These are phyloP conservation scores for Coniochaeta prunicola DNA, from an alignment of 2,329 filamentous ascomycete species.

Conservation along the genomic window DNA sequence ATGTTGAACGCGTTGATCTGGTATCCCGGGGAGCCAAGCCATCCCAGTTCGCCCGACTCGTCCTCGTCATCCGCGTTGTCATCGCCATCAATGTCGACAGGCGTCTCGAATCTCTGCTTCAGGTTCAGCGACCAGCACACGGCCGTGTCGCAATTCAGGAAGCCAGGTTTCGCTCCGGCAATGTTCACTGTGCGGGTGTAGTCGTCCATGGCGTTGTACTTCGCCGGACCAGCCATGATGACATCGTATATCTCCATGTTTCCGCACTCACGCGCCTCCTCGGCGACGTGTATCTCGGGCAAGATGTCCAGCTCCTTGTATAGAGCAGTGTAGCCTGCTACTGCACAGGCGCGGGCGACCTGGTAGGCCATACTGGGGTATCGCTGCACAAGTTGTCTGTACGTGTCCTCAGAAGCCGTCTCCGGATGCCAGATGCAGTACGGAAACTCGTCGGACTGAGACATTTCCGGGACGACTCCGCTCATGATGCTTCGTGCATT, in stretches of 20 bases:
- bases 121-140: conserved; percentile 11
- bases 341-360: conserved; percentile 28
- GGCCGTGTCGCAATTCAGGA: conserved; percentile 25
- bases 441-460: conserved; percentile 2
- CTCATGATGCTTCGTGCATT: conserved; percentile 10
- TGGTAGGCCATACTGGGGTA: conserved; percentile 28
- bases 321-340: conserved; percentile 26
- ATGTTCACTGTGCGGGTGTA: conserved; percentile 18
- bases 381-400: conserved; percentile 18
- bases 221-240: conserved; percentile 20
- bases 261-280: conserved; percentile 6
- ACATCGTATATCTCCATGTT: conserved; percentile 17
- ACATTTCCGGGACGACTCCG: conserved; percentile 6
- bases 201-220: conserved; percentile 28
- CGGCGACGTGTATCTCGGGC: conserved; percentile 5
- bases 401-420: conserved; percentile 21
- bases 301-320: conserved; percentile 14
- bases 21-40: background rate
- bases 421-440: conserved; percentile 10
- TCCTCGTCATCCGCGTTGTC: background rate
- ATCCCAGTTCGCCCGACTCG: background rate
- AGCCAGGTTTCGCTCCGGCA: conserved; percentile 1
- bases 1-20: conserved; percentile 17
- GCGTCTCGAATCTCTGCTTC: background rate
- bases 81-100: background rate